Percentiles rank a stretch among this genome's conserved stretches.
Evolutionary conservation across 2,329 filamentous ascomycete genomes (phyloP).

Genomic region (Nemania sp.): DNA sequence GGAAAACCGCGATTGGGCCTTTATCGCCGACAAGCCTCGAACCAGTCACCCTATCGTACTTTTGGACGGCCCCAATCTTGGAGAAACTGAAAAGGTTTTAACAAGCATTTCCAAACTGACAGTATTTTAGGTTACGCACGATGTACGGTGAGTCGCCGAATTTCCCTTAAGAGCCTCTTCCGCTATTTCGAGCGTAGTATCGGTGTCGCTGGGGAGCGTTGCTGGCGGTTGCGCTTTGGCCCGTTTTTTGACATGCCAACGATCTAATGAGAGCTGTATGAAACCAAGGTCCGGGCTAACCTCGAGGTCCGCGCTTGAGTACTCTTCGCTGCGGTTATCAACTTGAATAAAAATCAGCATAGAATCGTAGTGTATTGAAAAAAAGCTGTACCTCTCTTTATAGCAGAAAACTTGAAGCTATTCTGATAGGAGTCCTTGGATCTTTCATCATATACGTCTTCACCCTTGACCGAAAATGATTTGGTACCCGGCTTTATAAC

Average conservation of each 20-base stretch:
- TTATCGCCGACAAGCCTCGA: conserved; percentile 8
- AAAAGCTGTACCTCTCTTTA: conserved; percentile 32
- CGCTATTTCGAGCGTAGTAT: conserved; percentile 25
- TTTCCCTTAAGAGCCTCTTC: conserved; percentile 41
- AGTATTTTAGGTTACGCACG: conserved; percentile 28
- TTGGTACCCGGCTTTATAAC: not conserved
- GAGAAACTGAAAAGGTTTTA: conserved; percentile 1
- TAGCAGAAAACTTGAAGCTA: conserved; percentile 33
- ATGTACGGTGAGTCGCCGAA: conserved; percentile 38
- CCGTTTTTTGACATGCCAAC: too few relatives aligned
- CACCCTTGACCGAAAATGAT: not conserved
- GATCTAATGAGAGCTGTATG: conserved; percentile 32
- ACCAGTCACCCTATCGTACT: not conserved
- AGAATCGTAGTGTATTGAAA: not conserved
- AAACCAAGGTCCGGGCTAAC: conserved; percentile 32
- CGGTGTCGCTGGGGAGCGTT: not conserved
- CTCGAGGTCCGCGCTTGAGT: conserved; percentile 29
- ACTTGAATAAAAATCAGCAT: conserved; percentile 18
- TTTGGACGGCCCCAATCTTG: not conserved
- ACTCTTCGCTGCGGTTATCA: conserved; percentile 25
- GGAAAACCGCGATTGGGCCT: conserved; percentile 35
- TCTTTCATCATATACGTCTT: not conserved
- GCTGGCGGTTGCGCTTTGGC: too few relatives aligned
- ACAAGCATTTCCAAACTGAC: not conserved
- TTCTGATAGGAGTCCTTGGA: too few relatives aligned